Base-by-base conservation (phyloP, 2,329 filamentous ascomycete species). In the Claviceps cyperi region DNA sequence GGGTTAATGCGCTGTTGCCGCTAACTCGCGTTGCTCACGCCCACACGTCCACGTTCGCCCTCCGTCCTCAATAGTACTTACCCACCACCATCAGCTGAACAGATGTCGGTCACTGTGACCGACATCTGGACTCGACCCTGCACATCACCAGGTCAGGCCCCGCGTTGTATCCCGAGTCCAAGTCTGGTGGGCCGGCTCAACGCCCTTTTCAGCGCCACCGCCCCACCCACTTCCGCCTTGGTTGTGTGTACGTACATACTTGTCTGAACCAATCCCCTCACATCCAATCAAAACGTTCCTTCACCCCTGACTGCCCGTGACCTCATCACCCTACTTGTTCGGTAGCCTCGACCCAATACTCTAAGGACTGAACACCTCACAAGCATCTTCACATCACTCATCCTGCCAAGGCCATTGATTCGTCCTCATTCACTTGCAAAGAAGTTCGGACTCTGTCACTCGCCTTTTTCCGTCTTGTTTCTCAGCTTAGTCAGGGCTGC, bases 231-330 rank as follows among this genome's bases (percentile, higher is more conserved):
- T n/a, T 37, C 32, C 21, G 32, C 22, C 50, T 51, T 50, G 45
- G 40, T 45, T 39, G 48, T 24, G 2, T 22, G 21, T 22, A 22
- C 21, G 21, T 22, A 22, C 21, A 22, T 5, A n/a, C n/a, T 8
- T 8, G 24, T 24, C 22, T 24, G 22, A 5, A 24, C 22, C 17
- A 8, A 21, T 21, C 41, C 37, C 15, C 15, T 35, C 21, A 37
- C 36, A 38, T 38, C 56, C 52, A 60, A 59, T 60, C 57, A 57
- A 37, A 48, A 47, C 41, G 15, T 19, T 45, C 24, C 40, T 37
- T 32, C 44, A 44, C 50, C 51, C 52, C 52, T 51, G 51, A 43
- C 47, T 50, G 47, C 55, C 55, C 56, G 58, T 60, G 58, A 60
- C 57, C 58, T 58, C 57, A 57, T 58, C 56, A 58, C 52, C 41